Evolutionary conservation across 1,284 basidiomycete species (phyloP), one percentile per base, ranked within the genome.

Genomic region (Paramarasmius palmivorus): DNA sequence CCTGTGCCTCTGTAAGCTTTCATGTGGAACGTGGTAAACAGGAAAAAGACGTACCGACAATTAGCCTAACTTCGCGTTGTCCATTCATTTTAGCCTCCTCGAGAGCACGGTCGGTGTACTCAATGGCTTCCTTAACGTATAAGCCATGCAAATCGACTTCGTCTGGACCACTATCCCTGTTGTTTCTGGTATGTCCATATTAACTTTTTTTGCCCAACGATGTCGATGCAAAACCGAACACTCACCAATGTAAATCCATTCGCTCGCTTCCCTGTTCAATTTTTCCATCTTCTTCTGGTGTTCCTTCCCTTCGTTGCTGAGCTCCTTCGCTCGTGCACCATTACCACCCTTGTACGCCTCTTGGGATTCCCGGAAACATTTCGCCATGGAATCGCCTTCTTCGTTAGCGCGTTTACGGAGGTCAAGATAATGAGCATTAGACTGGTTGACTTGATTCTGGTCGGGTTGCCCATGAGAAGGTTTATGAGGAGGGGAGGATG

Each of bases 61-160:
- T 96, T 57, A 98, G 73, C 53, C 84, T 80, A 17, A 98, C 68
- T 65, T 93, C 82, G 4, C 74, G 63, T 53, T 88, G 81, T 1
- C 91, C 90, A 41, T 81, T 73, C 20, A 68, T 68, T 59, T 88
- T 88, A 3, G 87, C 92, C 41, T 84, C 73, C 59, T 83, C 71
- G 22, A 96, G 82, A 10, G 88, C 86, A 42, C 73, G 65, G 56
- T 95, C 92, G 1, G 83, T 85, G 53, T 78, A 78, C 42, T 78
- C 74, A 47, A 94, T 82, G n/a, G 93, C 91, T 70, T 99, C 96
- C 63, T 94, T 93, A 48, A 96, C 94, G 68, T 93, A 97, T 6
- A 99, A 74, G 1, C 93, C 94, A 65, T 96, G 93, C 38, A 99
- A 75, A 69, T 99, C 92, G 44, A 97, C 76, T 64, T 93, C 90